These are phyloP conservation scores for Fusarium newnesense DNA, from an alignment of 2,329 filamentous ascomycete species.

Conservation along the genomic window DNA sequence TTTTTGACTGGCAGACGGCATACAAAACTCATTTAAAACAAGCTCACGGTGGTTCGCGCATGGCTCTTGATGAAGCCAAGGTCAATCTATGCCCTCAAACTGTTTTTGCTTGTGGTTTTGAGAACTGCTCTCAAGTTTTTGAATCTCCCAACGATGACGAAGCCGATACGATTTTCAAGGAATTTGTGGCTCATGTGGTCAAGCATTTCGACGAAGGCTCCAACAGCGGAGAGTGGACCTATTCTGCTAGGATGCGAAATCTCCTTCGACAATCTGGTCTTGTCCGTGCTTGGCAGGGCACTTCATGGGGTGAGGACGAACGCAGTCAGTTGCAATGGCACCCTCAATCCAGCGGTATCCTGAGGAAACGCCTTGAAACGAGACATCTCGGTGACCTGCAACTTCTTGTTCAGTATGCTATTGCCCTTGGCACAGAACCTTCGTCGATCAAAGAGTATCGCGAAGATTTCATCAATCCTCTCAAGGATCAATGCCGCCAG, in stretches of 20 bases:
- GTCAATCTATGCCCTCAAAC: slow-evolving; percentile 58
- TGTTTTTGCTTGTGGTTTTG: slow-evolving; percentile 61
- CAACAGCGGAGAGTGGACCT: slow-evolving; percentile 55
- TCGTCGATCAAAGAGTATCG: slow-evolving; percentile 43
- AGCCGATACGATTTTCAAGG: slow-evolving; percentile 53
- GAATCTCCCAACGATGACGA: slow-evolving; percentile 55
- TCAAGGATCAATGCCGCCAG: slow-evolving; percentile 50
- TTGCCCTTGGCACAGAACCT: slow-evolving; percentile 51
- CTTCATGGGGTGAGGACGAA: slow-evolving; percentile 49
- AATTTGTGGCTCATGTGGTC: slow-evolving; percentile 59
- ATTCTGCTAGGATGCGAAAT: slow-evolving; percentile 57
- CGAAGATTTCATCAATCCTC: slow-evolving; percentile 49
- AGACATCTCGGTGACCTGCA: slow-evolving; percentile 55
- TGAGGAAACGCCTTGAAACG: slow-evolving; percentile 58
- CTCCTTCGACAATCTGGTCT: slow-evolving; percentile 54
- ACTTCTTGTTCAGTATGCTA: slow-evolving; percentile 53
- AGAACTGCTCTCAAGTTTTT: slow-evolving; percentile 56
- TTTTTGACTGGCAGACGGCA: slow-evolving; percentile 60
- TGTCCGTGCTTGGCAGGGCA: slow-evolving; percentile 51
- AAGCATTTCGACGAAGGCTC: slow-evolving; percentile 59
- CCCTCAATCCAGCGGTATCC: slow-evolving; percentile 53
- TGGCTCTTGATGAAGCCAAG: slow-evolving; percentile 55
- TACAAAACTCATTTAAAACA: slow-evolving; percentile 60
- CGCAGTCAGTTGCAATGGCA: slow-evolving; percentile 52
- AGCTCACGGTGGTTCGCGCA: slow-evolving; percentile 54